Percentiles rank a stretch among this genome's conserved stretches.
Evolutionary conservation across 768 basidiomycete species (phyloP).

Genomic region (Auricularia auricula-judae): DNA sequence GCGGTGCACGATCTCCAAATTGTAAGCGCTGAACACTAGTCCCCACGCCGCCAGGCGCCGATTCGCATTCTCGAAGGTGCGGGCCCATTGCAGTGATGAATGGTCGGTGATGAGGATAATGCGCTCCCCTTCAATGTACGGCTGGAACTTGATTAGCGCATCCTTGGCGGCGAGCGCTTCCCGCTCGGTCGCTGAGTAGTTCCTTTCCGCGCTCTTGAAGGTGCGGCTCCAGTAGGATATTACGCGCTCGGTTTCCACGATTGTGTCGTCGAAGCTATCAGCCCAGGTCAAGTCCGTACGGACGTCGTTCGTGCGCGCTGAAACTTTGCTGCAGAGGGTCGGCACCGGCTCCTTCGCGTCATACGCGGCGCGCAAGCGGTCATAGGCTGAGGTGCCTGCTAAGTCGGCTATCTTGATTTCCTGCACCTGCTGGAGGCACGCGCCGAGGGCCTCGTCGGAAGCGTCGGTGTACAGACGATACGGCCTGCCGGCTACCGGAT

Average conservation of each 20-base stretch:
- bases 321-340: neutral
- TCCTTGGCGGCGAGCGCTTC: constrained; percentile 10
- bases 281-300: constrained; percentile 12
- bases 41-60: constrained; percentile 5
- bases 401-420: constrained; percentile 11
- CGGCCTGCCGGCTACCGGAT: constrained; percentile 18
- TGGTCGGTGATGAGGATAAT: constrained; percentile 9
- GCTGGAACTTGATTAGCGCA: constrained; percentile 10
- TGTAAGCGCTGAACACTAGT: constrained; percentile 6
- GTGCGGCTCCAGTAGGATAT: constrained; percentile 10
- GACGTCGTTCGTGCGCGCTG: constrained; percentile 18
- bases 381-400: constrained; percentile 12
- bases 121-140: constrained; percentile 11
- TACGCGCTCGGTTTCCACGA: constrained; percentile 8
- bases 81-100: constrained; percentile 8
- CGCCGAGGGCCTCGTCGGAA: constrained; percentile 19
- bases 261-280: constrained; percentile 11
- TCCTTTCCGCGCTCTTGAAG: constrained; percentile 9
- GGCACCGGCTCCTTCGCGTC: constrained; percentile 4
- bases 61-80: constrained; percentile 9
- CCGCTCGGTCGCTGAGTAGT: constrained; percentile 10
- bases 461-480: constrained; percentile 17
- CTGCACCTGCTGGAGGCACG: constrained; percentile 20
- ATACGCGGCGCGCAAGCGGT: constrained; percentile 7
- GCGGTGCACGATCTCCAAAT: constrained; percentile 7